Evolutionary conservation across 2,329 filamentous ascomycete genomes (phyloP).

Genomic region (Coniella vitis): DNA sequence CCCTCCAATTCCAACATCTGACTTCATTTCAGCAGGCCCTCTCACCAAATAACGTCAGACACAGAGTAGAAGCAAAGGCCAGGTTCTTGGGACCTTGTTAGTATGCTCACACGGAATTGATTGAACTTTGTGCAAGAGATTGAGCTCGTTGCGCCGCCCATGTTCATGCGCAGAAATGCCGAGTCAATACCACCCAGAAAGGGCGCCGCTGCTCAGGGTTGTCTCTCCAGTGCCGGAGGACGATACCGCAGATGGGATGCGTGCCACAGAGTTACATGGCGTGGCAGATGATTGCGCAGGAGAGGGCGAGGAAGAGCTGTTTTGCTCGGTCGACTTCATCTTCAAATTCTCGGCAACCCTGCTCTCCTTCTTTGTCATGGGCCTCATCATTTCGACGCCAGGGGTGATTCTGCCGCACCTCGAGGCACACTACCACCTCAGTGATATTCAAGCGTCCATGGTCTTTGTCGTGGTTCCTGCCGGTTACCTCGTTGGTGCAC

Average conservation of each 20-base stretch:
- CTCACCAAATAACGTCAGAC: too few relatives aligned
- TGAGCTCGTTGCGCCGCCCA: too few relatives aligned
- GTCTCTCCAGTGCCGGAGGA: background rate
- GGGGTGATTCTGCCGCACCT: constrained; percentile 30
- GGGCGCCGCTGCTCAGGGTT: background rate
- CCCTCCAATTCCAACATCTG: too few relatives aligned
- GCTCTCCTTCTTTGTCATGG: constrained; percentile 20
- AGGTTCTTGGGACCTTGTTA: too few relatives aligned
- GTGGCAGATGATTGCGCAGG: background rate
- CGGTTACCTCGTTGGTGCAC: constrained; percentile 37
- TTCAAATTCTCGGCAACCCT: constrained; percentile 13
- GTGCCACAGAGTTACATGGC: background rate
- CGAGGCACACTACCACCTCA: constrained; percentile 32
- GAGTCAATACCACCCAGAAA: background rate
- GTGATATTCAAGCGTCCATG: constrained; percentile 35
- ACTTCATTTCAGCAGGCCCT: too few relatives aligned
- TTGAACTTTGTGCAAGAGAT: too few relatives aligned
- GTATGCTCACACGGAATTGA: too few relatives aligned
- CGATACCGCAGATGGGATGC: background rate
- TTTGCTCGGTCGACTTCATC: background rate
- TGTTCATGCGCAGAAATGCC: background rate
- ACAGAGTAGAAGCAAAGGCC: too few relatives aligned
- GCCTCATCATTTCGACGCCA: constrained; percentile 22
- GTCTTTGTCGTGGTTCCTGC: constrained; percentile 35
- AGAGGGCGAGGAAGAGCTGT: background rate